Conservation (phyloP, 371 early-diverging fungal genomes). For the Massospora cicadina region DNA sequence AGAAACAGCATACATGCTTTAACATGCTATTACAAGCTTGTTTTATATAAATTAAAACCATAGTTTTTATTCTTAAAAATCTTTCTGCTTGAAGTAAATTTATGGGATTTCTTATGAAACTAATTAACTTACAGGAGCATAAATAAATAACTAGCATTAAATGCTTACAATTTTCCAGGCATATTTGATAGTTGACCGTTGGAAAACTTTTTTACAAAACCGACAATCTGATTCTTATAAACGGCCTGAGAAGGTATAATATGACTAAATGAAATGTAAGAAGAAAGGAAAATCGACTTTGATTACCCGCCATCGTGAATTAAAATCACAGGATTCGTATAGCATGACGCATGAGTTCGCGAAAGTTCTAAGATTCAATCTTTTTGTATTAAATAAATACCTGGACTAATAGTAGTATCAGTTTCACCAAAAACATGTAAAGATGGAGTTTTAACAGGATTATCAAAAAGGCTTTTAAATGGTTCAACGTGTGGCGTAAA, state of each 20-base stretch:
- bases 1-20: too few species aligned
- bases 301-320: background rate
- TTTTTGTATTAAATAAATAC: background rate
- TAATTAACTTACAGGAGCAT: too few species aligned
- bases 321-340: background rate
- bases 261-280: background rate
- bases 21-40: too few species aligned
- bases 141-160: too few species aligned
- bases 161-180: too few species aligned
- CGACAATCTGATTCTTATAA: background rate
- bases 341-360: background rate
- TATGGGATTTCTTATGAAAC: too few species aligned
- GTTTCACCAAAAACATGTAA: background rate
- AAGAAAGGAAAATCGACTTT: too few species aligned
- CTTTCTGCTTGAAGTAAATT: too few species aligned
- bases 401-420: background rate
- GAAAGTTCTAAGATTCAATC: background rate
- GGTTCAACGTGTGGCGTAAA: background rate
- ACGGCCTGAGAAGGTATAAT: background rate
- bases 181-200: too few species aligned
- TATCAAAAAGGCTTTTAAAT: background rate
- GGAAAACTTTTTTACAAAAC: background rate
- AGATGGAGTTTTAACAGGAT: background rate
- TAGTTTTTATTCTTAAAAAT: too few species aligned
- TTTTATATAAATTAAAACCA: too few species aligned